Percentiles rank a stretch among this genome's conserved stretches.
These are phyloP conservation scores for Bolboschoenoplectus hybrid DNA, from an alignment of 202 grass and related monocot genomes.

Conservation along the genomic window DNA sequence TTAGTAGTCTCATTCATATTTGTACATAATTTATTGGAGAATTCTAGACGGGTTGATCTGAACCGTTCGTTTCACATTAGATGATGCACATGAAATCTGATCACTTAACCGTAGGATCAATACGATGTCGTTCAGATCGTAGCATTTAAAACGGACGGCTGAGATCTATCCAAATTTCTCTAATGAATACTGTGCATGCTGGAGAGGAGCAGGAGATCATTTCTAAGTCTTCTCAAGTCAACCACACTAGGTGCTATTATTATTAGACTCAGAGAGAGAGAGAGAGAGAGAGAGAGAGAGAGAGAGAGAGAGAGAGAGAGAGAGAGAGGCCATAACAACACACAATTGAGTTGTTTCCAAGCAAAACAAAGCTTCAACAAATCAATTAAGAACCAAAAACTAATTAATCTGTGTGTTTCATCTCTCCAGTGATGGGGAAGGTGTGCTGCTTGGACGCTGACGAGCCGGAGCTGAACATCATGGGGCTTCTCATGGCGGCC, in stretches of 20 bases:
- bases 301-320: too few species aligned
- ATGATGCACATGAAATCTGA: not conserved
- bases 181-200: not conserved
- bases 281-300: too few species aligned
- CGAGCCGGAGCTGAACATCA: constrained; percentile 50
- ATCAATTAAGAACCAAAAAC: too few species aligned
- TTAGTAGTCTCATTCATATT: not conserved
- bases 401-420: too few species aligned
- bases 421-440: constrained; percentile 58
- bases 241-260: not conserved
- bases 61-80: not conserved
- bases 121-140: not conserved
- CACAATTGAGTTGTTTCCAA: too few species aligned
- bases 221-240: constrained; percentile 14
- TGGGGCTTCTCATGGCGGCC: constrained; percentile 50
- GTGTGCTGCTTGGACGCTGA: constrained; percentile 51
- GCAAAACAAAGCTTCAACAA: too few species aligned
- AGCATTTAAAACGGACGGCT: not conserved
- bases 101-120: not conserved
- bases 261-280: not conserved
- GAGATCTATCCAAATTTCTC: not conserved
- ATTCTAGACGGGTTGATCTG: not conserved
- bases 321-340: too few species aligned
- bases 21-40: not conserved
- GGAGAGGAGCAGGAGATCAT: not conserved